A percentile compares a stretch with the other conserved stretches of the same genome.
Evolutionary conservation across 1,139 yeast genomes (phyloP).

Genomic region (Candida buenavistaensis): DNA sequence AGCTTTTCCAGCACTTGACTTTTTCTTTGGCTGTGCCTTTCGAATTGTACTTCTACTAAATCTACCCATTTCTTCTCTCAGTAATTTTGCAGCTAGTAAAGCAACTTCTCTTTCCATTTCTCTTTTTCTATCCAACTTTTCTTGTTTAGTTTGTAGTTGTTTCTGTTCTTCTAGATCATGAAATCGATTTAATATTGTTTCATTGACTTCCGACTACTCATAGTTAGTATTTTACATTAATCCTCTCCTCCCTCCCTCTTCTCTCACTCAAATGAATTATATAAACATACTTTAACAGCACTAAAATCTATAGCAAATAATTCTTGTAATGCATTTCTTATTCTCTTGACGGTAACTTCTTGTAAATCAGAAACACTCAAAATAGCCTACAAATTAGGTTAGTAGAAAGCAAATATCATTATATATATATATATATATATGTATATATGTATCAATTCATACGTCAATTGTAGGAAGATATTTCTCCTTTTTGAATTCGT

Average conservation of each 20-base stretch:
- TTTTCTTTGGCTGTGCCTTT: slow-evolving; percentile 10
- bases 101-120: slow-evolving; percentile 44
- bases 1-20: slow-evolving; percentile 4
- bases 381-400: slow-evolving; percentile 51
- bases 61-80: slow-evolving; percentile 27
- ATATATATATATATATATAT: neutral
- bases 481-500: slow-evolving; percentile 18
- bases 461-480: slow-evolving; percentile 73
- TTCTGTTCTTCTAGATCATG: slow-evolving; percentile 44
- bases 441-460: slow-evolving; percentile 24
- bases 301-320: slow-evolving; percentile 59
- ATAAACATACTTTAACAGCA: slow-evolving; percentile 43
- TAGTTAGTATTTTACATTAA: slow-evolving; percentile 21
- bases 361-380: slow-evolving; percentile 73
- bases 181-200: slow-evolving; percentile 60
- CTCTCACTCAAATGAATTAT: neutral
- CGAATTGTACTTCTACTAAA: slow-evolving; percentile 7
- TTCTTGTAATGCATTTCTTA: slow-evolving; percentile 69
- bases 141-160: slow-evolving; percentile 25
- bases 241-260: too few species aligned
- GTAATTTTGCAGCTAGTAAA: slow-evolving; percentile 47
- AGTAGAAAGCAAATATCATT: neutral
- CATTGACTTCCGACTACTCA: slow-evolving; percentile 54
- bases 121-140: slow-evolving; percentile 24
- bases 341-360: slow-evolving; percentile 68